These are phyloP conservation scores for Gaertneriomyces sp. DNA, from an alignment of 192 early-diverging fungal species.

Conservation along the genomic window DNA sequence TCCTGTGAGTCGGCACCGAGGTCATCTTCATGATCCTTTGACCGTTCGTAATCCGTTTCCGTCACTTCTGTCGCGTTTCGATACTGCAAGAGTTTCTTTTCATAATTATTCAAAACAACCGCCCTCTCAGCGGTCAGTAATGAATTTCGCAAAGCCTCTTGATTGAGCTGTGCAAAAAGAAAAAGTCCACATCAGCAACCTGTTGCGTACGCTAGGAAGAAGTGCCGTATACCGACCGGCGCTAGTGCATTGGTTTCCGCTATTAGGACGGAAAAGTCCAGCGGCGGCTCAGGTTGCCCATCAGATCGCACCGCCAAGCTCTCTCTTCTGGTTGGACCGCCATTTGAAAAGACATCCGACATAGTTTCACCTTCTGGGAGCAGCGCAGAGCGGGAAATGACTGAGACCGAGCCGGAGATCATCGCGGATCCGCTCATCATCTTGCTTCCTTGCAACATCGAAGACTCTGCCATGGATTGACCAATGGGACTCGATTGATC, in stretches of 20 bases:
- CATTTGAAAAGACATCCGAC: conserved; percentile 28
- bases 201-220: background rate
- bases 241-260: no score
- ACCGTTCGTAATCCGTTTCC: conserved; percentile 10
- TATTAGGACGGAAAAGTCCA: no score
- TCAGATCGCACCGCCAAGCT: background rate
- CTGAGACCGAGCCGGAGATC: conserved; percentile 9
- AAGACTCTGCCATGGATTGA: background rate
- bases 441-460: conserved; percentile 3
- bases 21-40: background rate
- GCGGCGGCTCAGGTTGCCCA: no score
- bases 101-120: conserved; percentile 54
- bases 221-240: background rate
- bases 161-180: conserved; percentile 34
- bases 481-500: background rate
- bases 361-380: conserved; percentile 29
- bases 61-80: conserved; percentile 43
- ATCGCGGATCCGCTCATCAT: conserved; percentile 13
- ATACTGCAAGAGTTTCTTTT: conserved; percentile 46
- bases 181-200: background rate
- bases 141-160: conserved; percentile 38
- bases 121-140: conserved; percentile 53
- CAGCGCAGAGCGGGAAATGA: conserved; percentile 24
- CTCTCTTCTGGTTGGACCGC: conserved; percentile 9
- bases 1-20: conserved; percentile 1